Conservation (phyloP, 106 monocot genomes). For the Iris macrosiphon region DNA sequence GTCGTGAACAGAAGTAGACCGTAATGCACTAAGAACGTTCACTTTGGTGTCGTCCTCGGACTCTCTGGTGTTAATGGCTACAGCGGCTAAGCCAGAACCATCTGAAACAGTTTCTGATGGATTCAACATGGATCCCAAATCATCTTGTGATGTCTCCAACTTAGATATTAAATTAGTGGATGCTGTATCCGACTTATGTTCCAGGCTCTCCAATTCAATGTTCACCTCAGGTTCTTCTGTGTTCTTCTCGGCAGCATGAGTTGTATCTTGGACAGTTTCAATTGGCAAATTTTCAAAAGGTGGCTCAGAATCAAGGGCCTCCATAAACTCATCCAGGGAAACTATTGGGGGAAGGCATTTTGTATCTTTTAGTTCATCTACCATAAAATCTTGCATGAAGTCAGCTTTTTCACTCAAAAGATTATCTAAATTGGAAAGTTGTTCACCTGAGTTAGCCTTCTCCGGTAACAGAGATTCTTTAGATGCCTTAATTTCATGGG, state of each 20-base stretch:
- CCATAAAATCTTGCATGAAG: conserved; percentile 74
- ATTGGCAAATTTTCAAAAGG: conserved; percentile 67
- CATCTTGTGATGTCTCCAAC: conserved; percentile 9
- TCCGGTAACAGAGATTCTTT: conserved; percentile 1
- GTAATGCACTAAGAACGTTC: conserved; percentile 19
- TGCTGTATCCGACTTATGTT: conserved; percentile 13
- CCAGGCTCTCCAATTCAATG: conserved; percentile 12
- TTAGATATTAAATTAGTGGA: conserved; percentile 4
- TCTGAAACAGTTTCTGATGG: conserved; percentile 1
- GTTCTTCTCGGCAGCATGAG: conserved; percentile 14
- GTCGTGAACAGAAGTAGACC: conserved; percentile 13
- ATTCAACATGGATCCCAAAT: conserved; percentile 5
- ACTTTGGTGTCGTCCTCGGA: no score
- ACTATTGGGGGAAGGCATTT: conserved; percentile 68
- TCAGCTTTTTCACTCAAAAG: conserved; percentile 51
- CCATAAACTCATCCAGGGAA: conserved; percentile 92
- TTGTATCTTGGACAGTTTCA: conserved; percentile 11
- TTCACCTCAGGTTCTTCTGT: conserved; percentile 16
- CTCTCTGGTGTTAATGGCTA: background rate
- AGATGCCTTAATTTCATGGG: conserved; percentile 8
- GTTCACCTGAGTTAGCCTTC: conserved; percentile 22
- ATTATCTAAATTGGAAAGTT: conserved; percentile 18
- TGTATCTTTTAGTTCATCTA: conserved; percentile 57
- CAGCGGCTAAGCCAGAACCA: conserved; percentile 5
- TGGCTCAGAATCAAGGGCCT: conserved; percentile 72